phyloP scores from a whole-genome alignment of 1,139 yeast species.

The Yamadazyma friedrichii region DNA sequence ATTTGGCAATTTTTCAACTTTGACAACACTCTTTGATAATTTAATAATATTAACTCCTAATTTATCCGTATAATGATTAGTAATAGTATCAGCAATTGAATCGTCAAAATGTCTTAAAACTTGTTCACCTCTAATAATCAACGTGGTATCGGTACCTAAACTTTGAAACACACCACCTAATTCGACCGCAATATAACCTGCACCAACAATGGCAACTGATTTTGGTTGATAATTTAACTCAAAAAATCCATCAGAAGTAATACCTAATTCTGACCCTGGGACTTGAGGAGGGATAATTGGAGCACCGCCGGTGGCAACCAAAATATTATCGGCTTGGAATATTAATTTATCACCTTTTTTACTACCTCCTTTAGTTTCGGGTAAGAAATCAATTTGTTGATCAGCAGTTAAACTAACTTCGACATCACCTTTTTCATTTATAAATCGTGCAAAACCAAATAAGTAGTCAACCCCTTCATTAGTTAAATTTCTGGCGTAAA shows the following conservation, averaged over 20 bases:
- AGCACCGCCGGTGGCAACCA: slow-evolving; percentile 93
- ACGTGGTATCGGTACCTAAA: slow-evolving; percentile 82
- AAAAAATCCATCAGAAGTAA: slow-evolving; percentile 90
- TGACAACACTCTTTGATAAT: slow-evolving; percentile 52
- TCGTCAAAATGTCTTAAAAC: slow-evolving; percentile 87
- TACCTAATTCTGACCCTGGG: slow-evolving; percentile 82
- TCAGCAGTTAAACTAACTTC: slow-evolving; percentile 61
- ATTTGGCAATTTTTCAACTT: slow-evolving; percentile 57
- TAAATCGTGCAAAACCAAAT: slow-evolving; percentile 85
- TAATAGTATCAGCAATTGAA: slow-evolving; percentile 72
- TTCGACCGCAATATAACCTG: slow-evolving; percentile 97
- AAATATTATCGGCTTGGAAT: slow-evolving; percentile 76
- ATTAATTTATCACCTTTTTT: slow-evolving; percentile 52
- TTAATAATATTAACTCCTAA: slow-evolving; percentile 79
- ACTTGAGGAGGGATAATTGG: slow-evolving; percentile 70
- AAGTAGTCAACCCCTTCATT: slow-evolving; percentile 87
- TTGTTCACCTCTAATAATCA: slow-evolving; percentile 87
- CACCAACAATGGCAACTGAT: slow-evolving; percentile 92
- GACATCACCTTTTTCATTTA: slow-evolving; percentile 62
- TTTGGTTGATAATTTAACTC: slow-evolving; percentile 79
- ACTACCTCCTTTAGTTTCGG: slow-evolving; percentile 14
- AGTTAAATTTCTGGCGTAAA: slow-evolving; percentile 80
- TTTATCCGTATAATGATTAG: slow-evolving; percentile 73
- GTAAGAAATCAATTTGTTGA: slow-evolving; percentile 38
- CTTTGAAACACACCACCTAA: slow-evolving; percentile 91